Evolutionary conservation across 1,139 yeast species (phyloP), one percentile per base, ranked within the genome.

Genomic region (Candida buenavistaensis): DNA sequence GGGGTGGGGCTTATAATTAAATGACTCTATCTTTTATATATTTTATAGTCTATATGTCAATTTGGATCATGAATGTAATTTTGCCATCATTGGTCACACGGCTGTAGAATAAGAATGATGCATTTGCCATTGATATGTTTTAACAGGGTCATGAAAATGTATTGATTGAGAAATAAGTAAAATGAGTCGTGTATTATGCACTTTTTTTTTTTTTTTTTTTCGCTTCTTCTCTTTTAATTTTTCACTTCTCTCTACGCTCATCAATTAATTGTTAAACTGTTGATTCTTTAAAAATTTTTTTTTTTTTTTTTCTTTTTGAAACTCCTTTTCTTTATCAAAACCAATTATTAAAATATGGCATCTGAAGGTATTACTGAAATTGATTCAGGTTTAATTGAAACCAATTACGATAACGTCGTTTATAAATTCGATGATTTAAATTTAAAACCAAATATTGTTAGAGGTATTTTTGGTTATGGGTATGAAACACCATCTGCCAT

Each of bases 371-470:
- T 86, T 62, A 77, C 83, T 54, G 95, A 87, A 68, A 77, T 87
- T 62, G 95, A 85, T 67, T 71, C 88, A 57, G 78, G 78, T 64
- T 79, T 81, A 66, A 89, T 90, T 64, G 95, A 86, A 76, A 75
- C 97, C 74, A 92, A 92, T 85, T 90, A 90, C 82, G 97, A 90
- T 78, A 89, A 89, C 67, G 92, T 87, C 61, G 96, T 89, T 64
- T 80, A 82, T 79, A 74, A 84, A 51, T 84, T 84, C 67, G 94
- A 84, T 60, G 96, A 89, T 63, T 78, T 84, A 68, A 81, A 83
- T 82, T 76, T 84, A 64, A 82, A 82, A 68, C 82, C 79, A 53
- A 78, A 73, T 55, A 78, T 84, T 60, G 78, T 82, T 55, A 81
- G 92, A 80, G 92, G 88, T 69, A 86, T 92, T 60, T 92, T 81